Conservation (phyloP, 345 rosid genomes). For the Hibiscus syriacus region DNA sequence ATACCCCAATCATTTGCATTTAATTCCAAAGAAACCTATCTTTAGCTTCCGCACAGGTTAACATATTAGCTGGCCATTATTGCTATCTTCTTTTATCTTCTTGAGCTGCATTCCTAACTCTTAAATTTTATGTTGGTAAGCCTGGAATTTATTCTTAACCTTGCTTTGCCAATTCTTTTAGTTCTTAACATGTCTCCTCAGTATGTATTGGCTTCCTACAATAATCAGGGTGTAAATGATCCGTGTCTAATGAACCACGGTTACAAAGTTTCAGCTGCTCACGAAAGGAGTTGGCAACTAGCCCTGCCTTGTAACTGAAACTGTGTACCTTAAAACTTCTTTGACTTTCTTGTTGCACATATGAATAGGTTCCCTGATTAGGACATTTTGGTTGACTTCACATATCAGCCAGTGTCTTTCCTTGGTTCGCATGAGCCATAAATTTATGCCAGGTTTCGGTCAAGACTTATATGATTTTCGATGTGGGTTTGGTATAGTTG, state of each 20-base stretch:
- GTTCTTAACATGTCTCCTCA: background rate
- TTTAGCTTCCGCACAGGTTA: too few species aligned
- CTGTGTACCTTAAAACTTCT: too few species aligned
- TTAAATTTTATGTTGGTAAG: background rate
- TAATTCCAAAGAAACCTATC: too few species aligned
- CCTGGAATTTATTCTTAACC: background rate
- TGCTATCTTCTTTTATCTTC: too few species aligned
- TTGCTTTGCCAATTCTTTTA: background rate
- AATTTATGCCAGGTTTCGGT: background rate
- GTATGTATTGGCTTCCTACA: too few species aligned
- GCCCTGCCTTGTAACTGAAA: too few species aligned
- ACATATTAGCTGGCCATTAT: too few species aligned
- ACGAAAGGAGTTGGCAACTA: too few species aligned
- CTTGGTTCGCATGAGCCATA: background rate
- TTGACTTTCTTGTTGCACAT: too few species aligned
- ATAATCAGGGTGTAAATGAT: too few species aligned
- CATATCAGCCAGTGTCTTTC: conserved; percentile 1
- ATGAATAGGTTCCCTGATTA: background rate
- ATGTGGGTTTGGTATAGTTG: background rate
- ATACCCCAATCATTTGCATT: background rate
- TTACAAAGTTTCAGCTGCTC: too few species aligned
- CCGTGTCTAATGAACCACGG: too few species aligned
- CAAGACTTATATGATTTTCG: background rate
- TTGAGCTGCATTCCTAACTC: background rate
- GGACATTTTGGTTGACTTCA: background rate